These are phyloP conservation scores for Parachlorella kessleri DNA, from an alignment of 139 green algal genomes.

Conservation along the genomic window DNA sequence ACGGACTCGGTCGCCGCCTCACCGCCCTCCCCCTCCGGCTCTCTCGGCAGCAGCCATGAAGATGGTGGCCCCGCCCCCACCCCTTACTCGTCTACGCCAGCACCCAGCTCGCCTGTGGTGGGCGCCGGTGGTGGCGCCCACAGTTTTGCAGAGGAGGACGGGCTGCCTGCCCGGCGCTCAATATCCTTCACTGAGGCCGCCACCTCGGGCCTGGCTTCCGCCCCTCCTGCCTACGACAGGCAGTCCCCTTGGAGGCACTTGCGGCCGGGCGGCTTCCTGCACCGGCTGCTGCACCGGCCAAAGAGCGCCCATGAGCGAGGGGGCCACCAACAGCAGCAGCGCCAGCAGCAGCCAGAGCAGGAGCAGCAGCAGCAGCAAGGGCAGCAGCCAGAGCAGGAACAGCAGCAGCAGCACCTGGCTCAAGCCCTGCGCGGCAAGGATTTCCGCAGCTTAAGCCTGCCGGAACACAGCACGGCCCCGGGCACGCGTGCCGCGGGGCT, in stretches of 20 bases:
- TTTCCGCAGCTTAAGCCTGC: too few species aligned
- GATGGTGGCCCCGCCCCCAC: too few species aligned
- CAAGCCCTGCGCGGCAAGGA: too few species aligned
- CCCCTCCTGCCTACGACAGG: background rate
- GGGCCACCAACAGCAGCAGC: background rate
- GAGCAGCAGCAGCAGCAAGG: constrained; percentile 7
- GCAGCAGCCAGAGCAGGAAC: background rate
- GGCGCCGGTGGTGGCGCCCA: too few species aligned
- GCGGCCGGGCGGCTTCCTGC: background rate
- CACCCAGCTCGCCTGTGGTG: too few species aligned
- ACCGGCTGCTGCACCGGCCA: background rate
- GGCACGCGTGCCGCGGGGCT: too few species aligned
- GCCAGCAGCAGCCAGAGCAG: background rate
- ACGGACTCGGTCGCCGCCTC: background rate
- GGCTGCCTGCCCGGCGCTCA: background rate
- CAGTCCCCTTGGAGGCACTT: background rate
- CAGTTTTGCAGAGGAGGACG: too few species aligned
- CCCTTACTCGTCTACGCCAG: too few species aligned
- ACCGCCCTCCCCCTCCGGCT: background rate
- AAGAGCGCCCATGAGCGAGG: background rate
- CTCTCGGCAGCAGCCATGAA: background rate
- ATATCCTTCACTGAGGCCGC: background rate
- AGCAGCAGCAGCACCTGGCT: constrained; percentile 1
- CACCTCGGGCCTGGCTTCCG: background rate
- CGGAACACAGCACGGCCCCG: too few species aligned